A percentile compares a stretch with the other conserved stretches of the same genome.
Conservation (phyloP, 176 grass and related monocot genomes). For the Ensete ventricosum region DNA sequence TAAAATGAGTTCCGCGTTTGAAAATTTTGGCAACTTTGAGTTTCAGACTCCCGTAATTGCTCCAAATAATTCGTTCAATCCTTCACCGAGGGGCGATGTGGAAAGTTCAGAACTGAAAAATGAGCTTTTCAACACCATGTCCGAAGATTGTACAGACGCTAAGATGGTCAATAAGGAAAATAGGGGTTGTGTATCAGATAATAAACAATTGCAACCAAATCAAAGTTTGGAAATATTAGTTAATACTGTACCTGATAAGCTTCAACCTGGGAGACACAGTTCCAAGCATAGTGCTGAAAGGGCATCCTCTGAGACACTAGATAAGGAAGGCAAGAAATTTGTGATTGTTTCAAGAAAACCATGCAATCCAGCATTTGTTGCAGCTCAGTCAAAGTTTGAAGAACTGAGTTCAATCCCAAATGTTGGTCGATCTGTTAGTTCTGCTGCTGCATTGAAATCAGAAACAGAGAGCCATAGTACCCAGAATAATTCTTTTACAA, state of each 20-base stretch:
- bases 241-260: constrained; percentile 24
- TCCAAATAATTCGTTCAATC: constrained; percentile 20
- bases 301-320: constrained; percentile 29
- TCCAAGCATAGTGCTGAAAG: constrained; percentile 16
- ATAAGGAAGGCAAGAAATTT: constrained; percentile 41
- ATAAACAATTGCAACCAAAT: constrained; percentile 21
- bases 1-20: background rate
- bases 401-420: constrained; percentile 50
- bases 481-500: constrained; percentile 23
- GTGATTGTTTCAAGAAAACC: constrained; percentile 29
- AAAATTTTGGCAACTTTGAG: constrained; percentile 8
- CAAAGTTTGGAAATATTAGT: background rate
- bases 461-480: constrained; percentile 25
- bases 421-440: constrained; percentile 38
- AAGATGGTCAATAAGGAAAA: constrained; percentile 26
- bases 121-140: constrained; percentile 6
- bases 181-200: background rate
- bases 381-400: constrained; percentile 87
- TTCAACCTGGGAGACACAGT: constrained; percentile 27
- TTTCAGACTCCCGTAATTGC: constrained; percentile 22
- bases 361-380: constrained; percentile 81
- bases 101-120: constrained; percentile 38
- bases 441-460: constrained; percentile 31
- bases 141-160: constrained; percentile 16
- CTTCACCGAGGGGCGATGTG: constrained; percentile 24